phyloP scores from a whole-genome alignment of 2,329 filamentous ascomycete species.

The Dactylonectria estremocensis region DNA sequence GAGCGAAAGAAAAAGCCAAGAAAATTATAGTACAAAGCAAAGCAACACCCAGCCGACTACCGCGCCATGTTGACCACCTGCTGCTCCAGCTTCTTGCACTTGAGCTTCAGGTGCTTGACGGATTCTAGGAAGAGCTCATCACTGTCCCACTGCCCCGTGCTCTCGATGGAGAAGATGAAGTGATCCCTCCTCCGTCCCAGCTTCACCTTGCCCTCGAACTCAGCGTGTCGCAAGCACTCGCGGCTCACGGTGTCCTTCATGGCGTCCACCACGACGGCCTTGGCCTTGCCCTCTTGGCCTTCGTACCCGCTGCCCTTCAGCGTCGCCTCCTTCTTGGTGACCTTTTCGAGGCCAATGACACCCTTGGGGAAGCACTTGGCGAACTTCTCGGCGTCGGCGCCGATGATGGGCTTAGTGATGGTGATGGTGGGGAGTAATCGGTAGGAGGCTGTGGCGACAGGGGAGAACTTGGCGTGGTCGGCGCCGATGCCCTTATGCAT shows the following conservation, averaged over 20 bases:
- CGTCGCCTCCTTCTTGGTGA: constrained; percentile 77
- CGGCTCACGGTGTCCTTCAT: constrained; percentile 97
- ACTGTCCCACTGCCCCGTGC: constrained; percentile 94
- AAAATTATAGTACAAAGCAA: constrained; percentile 45
- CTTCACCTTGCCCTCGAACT: constrained; percentile 97
- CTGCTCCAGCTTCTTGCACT: constrained; percentile 82
- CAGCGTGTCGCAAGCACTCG: constrained; percentile 90
- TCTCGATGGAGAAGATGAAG: constrained; percentile 97
- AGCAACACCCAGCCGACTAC: constrained; percentile 50
- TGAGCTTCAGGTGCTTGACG: constrained; percentile 86
- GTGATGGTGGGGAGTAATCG: constrained; percentile 89
- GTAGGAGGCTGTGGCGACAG: constrained; percentile 95
- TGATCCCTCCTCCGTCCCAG: constrained; percentile 92
- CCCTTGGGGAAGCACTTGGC: constrained; percentile 89
- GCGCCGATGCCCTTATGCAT: constrained; percentile 94
- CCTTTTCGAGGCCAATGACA: constrained; percentile 84
- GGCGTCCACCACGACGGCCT: constrained; percentile 88
- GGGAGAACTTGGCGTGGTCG: constrained; percentile 97
- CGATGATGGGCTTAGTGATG: constrained; percentile 87
- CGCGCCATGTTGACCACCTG: constrained; percentile 77
- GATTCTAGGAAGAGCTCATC: constrained; percentile 95
- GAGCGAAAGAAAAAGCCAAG: constrained; percentile 39
- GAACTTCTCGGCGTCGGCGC: constrained; percentile 90
- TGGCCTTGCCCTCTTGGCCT: constrained; percentile 83
- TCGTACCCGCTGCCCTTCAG: constrained; percentile 76